Base-by-base conservation (phyloP, 2,329 filamentous ascomycete species). In the Furcasterigmium sp. region DNA sequence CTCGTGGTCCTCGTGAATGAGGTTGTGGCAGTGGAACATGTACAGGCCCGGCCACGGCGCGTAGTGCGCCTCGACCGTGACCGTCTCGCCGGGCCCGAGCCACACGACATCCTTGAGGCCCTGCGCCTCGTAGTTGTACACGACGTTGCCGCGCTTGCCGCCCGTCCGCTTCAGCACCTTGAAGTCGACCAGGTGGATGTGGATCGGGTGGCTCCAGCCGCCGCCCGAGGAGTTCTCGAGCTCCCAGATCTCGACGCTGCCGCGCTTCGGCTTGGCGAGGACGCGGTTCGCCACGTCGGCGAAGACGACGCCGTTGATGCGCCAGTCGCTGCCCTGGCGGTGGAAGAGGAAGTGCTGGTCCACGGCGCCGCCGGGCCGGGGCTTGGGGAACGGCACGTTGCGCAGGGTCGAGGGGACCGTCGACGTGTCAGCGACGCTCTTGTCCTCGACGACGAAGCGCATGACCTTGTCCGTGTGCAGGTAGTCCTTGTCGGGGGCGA, bases 121-220 rank as follows among this genome's bases (percentile, higher is more conserved):
- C 7, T 61, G 61, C 8, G 63, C 56, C 53, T 78, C 75, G 48
- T 78, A 78, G 1, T 68, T 60, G 38, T 63, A 49, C 4, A 78
- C 63, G 8, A 29, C 23, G 17, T 34, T 25, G 19, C 56, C 56
- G 23, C 56, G 55, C 15, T 63, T 58, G 11, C 68, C 66, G 15
- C 68, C 65, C 1, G 51, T 65, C n/a, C 75, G 67, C 11, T 61
- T 65, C 15, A 76, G 50, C 32, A 78, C 61, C 41, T 70, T 66
- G 52, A 78, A 72, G 48, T 77, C 73, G 42, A 79, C 65, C 1
- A 78, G 61, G 49, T 78, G 75, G 45, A 78, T 66, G 53, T 78
- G 75, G 8, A 69, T 59, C 0, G 72, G 74, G 50, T 77, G 73
- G 1, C 64, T 63, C 50, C 68, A 72, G 10, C 63, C 65, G 15